Percentiles rank a stretch among this genome's conserved stretches.
These are phyloP conservation scores for Aspergillus fischeri DNA, from an alignment of 2,329 filamentous ascomycete genomes.

Conservation along the genomic window DNA sequence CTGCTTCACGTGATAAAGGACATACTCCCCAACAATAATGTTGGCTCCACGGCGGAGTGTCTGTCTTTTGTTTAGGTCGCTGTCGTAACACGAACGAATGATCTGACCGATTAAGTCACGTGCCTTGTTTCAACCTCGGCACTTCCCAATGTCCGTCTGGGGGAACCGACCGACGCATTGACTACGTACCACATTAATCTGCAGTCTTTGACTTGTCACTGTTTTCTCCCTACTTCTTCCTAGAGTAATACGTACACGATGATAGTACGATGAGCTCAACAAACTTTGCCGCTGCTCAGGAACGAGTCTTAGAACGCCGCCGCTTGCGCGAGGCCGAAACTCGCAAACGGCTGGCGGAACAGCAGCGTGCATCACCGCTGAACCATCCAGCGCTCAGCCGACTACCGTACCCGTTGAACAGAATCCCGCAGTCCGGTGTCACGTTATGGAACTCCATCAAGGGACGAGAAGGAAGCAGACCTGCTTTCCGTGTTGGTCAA, in stretches of 20 bases:
- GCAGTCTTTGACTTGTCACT: constrained; percentile 5
- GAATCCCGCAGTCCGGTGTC: constrained; percentile 43
- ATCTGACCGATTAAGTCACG: constrained; percentile 7
- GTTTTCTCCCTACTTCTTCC: not conserved
- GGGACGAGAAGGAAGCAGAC: constrained; percentile 72
- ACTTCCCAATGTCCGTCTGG: constrained; percentile 11
- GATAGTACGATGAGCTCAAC: constrained; percentile 50
- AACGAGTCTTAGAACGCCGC: constrained; percentile 77
- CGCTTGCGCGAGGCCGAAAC: constrained; percentile 67
- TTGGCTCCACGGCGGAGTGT: not conserved
- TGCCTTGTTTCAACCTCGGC: constrained; percentile 14
- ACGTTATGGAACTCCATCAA: constrained; percentile 65
- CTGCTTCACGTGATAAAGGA: not conserved
- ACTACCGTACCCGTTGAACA: constrained; percentile 61
- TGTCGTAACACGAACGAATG: not conserved
- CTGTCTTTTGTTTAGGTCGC: not conserved
- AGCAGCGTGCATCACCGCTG: constrained; percentile 44
- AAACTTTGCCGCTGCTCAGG: constrained; percentile 85
- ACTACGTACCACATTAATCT: constrained; percentile 3
- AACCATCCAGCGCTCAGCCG: constrained; percentile 54
- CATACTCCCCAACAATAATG: not conserved
- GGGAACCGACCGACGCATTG: constrained; percentile 14
- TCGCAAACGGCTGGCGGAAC: constrained; percentile 50
- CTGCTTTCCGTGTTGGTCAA: constrained; percentile 89
- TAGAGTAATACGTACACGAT: constrained; percentile 24